Conservation (phyloP, 1,284 basidiomycete genomes). For the Leucoagaricus sp. region DNA sequence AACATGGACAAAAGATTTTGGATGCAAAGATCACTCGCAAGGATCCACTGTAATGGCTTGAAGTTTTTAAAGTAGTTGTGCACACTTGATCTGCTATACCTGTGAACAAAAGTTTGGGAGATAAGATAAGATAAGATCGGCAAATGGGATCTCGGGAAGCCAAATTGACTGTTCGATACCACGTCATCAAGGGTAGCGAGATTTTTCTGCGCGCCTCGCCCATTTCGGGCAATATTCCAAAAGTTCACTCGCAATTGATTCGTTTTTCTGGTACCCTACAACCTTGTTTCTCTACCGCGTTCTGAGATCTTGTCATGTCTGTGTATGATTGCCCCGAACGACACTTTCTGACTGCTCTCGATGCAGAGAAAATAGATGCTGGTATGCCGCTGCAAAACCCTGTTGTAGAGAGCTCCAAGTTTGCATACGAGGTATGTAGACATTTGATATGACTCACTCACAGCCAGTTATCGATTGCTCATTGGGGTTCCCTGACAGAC, state of each 20-base stretch:
- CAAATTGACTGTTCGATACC: too few relatives aligned
- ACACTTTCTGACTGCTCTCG: not conserved
- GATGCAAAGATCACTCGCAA: slow-evolving; percentile 35
- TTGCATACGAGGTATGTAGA: slow-evolving; percentile 47
- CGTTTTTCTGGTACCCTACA: not conserved
- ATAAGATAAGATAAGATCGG: slow-evolving; percentile 18
- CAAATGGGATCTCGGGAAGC: slow-evolving; percentile 6
- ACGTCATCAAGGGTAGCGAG: not conserved
- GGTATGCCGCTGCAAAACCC: slow-evolving; percentile 37
- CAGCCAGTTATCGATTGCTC: not conserved
- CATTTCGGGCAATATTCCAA: not conserved
- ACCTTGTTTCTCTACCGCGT: not conserved
- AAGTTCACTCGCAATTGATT: not conserved
- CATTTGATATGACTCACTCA: not conserved
- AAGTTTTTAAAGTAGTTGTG: not conserved
- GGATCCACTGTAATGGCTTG: too few relatives aligned
- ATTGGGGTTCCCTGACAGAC: slow-evolving; percentile 35
- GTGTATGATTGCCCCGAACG: not conserved
- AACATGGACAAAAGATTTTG: slow-evolving; percentile 50
- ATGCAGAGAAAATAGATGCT: not conserved
- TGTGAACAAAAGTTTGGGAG: not conserved
- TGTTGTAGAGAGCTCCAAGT: slow-evolving; percentile 51
- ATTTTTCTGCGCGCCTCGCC: not conserved
- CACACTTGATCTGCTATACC: not conserved
- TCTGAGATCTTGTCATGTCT: not conserved